phyloP scores from a whole-genome alignment of 1,284 basidiomycete species.

The Sanguinoderma infundibulare region DNA sequence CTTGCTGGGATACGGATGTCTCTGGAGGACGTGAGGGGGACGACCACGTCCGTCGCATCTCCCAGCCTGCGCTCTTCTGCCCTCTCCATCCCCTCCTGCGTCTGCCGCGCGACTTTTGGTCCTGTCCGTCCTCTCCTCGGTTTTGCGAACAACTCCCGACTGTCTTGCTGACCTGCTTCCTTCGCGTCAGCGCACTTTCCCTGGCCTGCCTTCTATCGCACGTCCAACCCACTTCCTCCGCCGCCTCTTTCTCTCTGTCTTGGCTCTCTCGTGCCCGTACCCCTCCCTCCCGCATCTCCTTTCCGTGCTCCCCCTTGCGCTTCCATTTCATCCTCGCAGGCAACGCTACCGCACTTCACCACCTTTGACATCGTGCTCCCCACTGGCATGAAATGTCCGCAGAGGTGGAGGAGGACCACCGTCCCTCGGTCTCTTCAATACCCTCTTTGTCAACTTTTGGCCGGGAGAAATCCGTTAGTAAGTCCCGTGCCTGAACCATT shows the following conservation, averaged over 20 bases:
- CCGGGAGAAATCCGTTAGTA: slow-evolving; percentile 26
- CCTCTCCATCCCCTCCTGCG: not conserved
- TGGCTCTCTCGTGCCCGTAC: not conserved
- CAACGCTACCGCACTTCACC: not conserved
- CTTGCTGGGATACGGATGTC: not conserved
- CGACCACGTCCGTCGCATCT: not conserved
- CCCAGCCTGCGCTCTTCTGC: not conserved
- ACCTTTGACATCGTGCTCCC: not conserved
- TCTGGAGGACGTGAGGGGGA: not conserved
- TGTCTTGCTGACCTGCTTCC: not conserved
- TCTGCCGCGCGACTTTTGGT: not conserved
- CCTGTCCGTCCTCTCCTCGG: not conserved
- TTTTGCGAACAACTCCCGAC: not conserved
- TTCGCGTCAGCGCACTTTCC: not conserved
- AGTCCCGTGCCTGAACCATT: slow-evolving; percentile 3
- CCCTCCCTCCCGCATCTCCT: not conserved
- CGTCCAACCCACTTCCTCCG: not conserved
- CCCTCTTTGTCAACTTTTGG: slow-evolving; percentile 14
- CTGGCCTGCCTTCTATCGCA: slow-evolving; percentile 6
- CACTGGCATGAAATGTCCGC: slow-evolving; percentile 29
- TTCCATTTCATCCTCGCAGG: not conserved
- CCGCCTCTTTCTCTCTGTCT: not conserved
- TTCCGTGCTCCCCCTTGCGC: not conserved
- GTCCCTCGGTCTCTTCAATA: slow-evolving; percentile 20
- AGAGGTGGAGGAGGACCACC: slow-evolving; percentile 24